phyloP scores from a whole-genome alignment of 768 basidiomycete genomes.

The Mycena crocata region DNA sequence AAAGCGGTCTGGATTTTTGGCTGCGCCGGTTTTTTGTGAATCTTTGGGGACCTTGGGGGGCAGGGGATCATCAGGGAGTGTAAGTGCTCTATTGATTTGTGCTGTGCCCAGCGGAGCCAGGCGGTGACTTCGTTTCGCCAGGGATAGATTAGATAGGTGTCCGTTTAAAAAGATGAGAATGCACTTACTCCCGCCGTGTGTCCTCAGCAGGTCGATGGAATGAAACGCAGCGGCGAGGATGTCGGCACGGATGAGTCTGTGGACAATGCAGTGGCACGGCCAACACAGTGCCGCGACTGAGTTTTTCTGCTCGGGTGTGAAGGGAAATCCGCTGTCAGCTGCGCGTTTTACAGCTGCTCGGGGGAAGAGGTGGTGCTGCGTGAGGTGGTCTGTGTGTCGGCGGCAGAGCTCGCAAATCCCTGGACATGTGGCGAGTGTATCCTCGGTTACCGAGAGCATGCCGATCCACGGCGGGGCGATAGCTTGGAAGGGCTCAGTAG shows the following conservation, averaged over 20 bases:
- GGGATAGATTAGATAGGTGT: neutral
- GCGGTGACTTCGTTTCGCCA: constrained; percentile 7
- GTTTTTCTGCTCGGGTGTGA: constrained; percentile 11
- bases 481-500: no score
- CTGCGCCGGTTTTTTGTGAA: neutral
- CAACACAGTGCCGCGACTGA: constrained; percentile 15
- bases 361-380: constrained; percentile 16
- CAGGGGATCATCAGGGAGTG: constrained; percentile 19
- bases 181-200: constrained; percentile 4
- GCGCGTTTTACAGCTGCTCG: constrained; percentile 5
- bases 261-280: constrained; percentile 26
- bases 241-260: constrained; percentile 15
- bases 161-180: neutral
- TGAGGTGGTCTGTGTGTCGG: constrained; percentile 11
- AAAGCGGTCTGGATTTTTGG: constrained; percentile 4
- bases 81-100: neutral
- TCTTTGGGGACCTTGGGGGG: neutral
- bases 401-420: constrained; percentile 20
- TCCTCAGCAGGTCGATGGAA: constrained; percentile 13
- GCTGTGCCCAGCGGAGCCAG: constrained; percentile 18
- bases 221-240: constrained; percentile 13
- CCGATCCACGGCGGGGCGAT: constrained; percentile 13
- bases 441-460: constrained; percentile 20
- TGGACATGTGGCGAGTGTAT: constrained; percentile 7
- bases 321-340: neutral